A percentile compares a stretch with the other conserved stretches of the same genome.
phyloP scores from a whole-genome alignment of 2,329 filamentous ascomycete species.

The Aspergillus aculeatinus region DNA sequence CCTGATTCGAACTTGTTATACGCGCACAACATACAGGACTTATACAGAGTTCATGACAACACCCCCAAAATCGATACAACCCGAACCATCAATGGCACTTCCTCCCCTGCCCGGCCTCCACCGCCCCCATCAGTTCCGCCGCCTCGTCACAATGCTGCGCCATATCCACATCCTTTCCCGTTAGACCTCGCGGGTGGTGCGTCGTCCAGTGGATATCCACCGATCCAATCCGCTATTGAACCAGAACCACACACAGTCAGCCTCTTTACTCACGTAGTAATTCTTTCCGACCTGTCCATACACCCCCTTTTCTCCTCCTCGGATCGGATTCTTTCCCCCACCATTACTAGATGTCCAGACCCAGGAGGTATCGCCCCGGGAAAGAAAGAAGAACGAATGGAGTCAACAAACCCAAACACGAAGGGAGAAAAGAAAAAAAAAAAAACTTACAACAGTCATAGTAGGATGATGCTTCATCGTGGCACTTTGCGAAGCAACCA shows the following conservation, averaged over 20 bases:
- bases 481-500: conserved; percentile 39
- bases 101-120: conserved; percentile 30
- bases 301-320: background rate
- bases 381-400: background rate
- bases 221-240: conserved; percentile 35
- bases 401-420: background rate
- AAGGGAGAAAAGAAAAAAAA: background rate
- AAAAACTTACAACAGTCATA: conserved; percentile 37
- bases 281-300: no score
- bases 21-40: no score
- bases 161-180: conserved; percentile 38
- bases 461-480: conserved; percentile 41
- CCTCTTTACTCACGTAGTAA: background rate
- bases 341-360: background rate
- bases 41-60: no score
- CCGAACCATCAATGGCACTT: conserved; percentile 21
- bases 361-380: no score
- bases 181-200: conserved; percentile 40
- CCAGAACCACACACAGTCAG: conserved; percentile 13
- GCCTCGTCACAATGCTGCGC: conserved; percentile 40
- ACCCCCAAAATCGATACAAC: no score
- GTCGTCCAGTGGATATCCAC: conserved; percentile 44
- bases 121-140: conserved; percentile 34
- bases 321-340: background rate
- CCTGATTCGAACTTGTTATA: no score